Evolutionary conservation across 768 basidiomycete genomes (phyloP).

Genomic region (Tulasnella sp.): DNA sequence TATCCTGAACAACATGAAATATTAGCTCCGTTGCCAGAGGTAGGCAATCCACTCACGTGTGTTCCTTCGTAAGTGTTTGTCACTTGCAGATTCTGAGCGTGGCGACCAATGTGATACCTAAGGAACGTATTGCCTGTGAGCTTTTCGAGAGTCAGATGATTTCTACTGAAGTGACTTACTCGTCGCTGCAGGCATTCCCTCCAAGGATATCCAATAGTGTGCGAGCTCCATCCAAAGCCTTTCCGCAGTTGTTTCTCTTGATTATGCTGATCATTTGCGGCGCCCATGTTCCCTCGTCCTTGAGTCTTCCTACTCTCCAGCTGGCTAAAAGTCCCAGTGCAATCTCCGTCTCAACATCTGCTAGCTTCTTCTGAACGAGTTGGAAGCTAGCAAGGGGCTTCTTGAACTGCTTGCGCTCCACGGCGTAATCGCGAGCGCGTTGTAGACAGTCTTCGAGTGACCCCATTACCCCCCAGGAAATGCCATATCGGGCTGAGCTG

Average conservation of each 20-base stretch:
- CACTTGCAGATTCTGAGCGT: constrained; percentile 92
- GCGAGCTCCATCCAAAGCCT: constrained; percentile 77
- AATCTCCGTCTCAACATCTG: constrained; percentile 83
- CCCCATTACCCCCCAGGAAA: constrained; percentile 94
- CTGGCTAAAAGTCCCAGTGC: constrained; percentile 69
- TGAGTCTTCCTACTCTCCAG: constrained; percentile 76
- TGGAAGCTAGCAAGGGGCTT: constrained; percentile 91
- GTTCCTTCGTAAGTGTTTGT: constrained; percentile 91
- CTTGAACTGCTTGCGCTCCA: constrained; percentile 85
- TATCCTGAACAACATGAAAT: constrained; percentile 46
- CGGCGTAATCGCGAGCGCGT: constrained; percentile 70
- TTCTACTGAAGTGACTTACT: constrained; percentile 42
- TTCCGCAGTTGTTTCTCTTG: constrained; percentile 94
- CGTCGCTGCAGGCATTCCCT: constrained; percentile 88
- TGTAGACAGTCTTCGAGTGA: constrained; percentile 86
- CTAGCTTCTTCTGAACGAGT: constrained; percentile 95
- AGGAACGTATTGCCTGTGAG: neutral
- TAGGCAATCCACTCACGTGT: constrained; percentile 38
- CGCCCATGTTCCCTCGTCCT: constrained; percentile 64
- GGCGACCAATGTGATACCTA: constrained; percentile 89
- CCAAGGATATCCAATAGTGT: constrained; percentile 83
- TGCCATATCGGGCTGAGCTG: constrained; percentile 82
- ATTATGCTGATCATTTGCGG: constrained; percentile 94
- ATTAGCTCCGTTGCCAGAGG: constrained; percentile 23
- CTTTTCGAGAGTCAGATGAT: neutral